Base-by-base conservation (phyloP, 192 early-diverging fungal genomes). In the Backusella psychrophila region DNA sequence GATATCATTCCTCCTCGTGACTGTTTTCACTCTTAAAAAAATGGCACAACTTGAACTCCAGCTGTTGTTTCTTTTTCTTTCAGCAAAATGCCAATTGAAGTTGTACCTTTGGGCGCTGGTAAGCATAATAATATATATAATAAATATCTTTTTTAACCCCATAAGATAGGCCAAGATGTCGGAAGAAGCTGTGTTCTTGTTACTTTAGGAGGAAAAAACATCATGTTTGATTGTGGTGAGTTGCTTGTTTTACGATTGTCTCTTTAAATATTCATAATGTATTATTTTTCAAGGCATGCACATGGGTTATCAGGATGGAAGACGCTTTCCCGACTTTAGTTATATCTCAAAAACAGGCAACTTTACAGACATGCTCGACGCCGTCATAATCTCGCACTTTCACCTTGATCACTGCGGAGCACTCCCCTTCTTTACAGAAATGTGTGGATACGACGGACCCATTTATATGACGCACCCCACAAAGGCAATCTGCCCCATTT, bases 371-470 rank as follows among this genome's bases (percentile, higher is more conserved):
- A 87, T 91, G 66, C 83, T 99, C 52, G 98, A 99, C 87, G 92
- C 91, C 74, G 90, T 99, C 19, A 94, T 99, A 71, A 96, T 99
- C 29, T 93, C 92, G 41, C 98, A 99, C 80, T 99, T 99, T 78
- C 98, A 99, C 77, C 88, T 99, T 66, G 98, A 99, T 88, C 98
- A 99, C 85, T 98, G 98, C 80, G 98, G 98, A 6, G 96, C 97
- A 1, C 82, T 99, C 15, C 96, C 98, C 0, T 94, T 94, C 80
- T 97, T 99, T 77, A 98, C 96, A 14, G 97, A 99, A 83, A 92
- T 94, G 82, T 91, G 91, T 82, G 96, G 96, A 2, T 99, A 97
- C 82, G 90, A 93, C 69, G 98, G 98, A 7, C 96, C 96, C 6
- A 95, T 99, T 17, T 98, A 95, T 86, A 99, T 99, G 98, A 97